phyloP scores from a whole-genome alignment of 352 stramenopile genomes.

The Lagenidium giganteum region DNA sequence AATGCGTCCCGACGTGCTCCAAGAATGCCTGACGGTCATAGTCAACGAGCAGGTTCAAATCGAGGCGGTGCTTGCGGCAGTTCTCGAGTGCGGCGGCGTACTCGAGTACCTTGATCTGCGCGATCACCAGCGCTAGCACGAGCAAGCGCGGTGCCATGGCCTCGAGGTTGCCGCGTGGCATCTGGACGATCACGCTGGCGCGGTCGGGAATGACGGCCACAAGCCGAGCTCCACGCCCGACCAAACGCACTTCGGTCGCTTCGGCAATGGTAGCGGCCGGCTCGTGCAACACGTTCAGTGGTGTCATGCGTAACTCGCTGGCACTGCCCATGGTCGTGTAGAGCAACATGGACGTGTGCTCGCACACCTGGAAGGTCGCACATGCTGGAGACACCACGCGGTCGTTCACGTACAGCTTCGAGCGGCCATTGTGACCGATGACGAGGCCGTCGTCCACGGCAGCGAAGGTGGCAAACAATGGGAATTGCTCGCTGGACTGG shows the following conservation, averaged over 20 bases:
- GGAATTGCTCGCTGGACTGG: too few species aligned
- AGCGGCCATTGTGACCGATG: slow-evolving; percentile 33
- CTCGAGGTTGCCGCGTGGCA: slow-evolving; percentile 76
- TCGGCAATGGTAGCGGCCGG: too few species aligned
- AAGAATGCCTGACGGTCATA: slow-evolving; percentile 43
- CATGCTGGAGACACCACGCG: slow-evolving; percentile 33
- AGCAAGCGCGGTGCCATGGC: slow-evolving; percentile 54
- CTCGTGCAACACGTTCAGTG: too few species aligned
- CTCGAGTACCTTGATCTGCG: slow-evolving; percentile 31
- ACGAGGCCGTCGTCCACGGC: slow-evolving; percentile 17
- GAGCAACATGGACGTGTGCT: slow-evolving; percentile 34
- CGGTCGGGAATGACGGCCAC: slow-evolving; percentile 46
- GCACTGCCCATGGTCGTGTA: slow-evolving; percentile 62
- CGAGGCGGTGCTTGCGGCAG: slow-evolving; percentile 69
- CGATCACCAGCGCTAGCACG: slow-evolving; percentile 38
- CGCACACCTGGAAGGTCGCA: slow-evolving; percentile 57
- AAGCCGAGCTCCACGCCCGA: slow-evolving; percentile 61
- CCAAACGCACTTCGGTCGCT: slow-evolving; percentile 28
- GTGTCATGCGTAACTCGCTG: slow-evolving; percentile 47
- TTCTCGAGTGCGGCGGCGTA: slow-evolving; percentile 57
- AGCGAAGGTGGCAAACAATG: too few species aligned
- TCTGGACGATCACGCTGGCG: slow-evolving; percentile 62
- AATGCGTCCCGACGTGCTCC: too few species aligned
- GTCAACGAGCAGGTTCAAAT: slow-evolving; percentile 77
- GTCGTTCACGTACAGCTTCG: slow-evolving; percentile 50